Evolutionary conservation across 2,329 filamentous ascomycete species (phyloP), one percentile per base, ranked within the genome.

Genomic region (Colletotrichum sidae): DNA sequence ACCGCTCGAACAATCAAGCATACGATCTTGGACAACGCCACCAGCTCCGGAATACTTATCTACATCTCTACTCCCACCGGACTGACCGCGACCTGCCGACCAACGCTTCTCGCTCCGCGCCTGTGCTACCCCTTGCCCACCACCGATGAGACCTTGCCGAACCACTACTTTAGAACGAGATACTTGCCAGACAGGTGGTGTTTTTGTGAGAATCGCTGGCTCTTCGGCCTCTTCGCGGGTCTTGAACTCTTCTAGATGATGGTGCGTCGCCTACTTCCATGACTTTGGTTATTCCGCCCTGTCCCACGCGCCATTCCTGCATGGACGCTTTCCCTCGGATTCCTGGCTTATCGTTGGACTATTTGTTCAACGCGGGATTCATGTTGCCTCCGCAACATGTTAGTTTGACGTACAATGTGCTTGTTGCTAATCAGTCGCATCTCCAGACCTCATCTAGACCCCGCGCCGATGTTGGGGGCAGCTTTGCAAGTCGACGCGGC

Each of bases 401-500:
- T 5, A 5, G 25, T 25, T 25, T 25, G 25, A 38, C 8, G 8
- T 33, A 37, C 6, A 11, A 15, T 35, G 57, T 51, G 50, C 49
- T 66, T 51, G 44, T 67, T 65, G 60, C 70, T 70, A 67, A 73
- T 69, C 56, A 68, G 69, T 70, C 6, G 45, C 42, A 42, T 55
- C 39, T 67, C 45, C 70, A 88, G 86, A 86, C 86, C 81, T 87
- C 86, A 77, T 84, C 84, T 78, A 83, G 83, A 75, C 81, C 82
- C 77, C 83, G 81, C 73, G 77, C 75, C 78, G 82, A 88, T 80
- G 79, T 82, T 76, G 83, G 84, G 76, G 81, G 80, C 74, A 86
- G 81, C 77, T 86, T 88, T 77, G 79, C 84, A 71, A 85, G 77
- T 76, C 85, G 85, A 77, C 86, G 86, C 73, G 86, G 86, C 70